Evolutionary conservation across 2,329 filamentous ascomycete species (phyloP).

Genomic region (Dactylonectria estremocensis): DNA sequence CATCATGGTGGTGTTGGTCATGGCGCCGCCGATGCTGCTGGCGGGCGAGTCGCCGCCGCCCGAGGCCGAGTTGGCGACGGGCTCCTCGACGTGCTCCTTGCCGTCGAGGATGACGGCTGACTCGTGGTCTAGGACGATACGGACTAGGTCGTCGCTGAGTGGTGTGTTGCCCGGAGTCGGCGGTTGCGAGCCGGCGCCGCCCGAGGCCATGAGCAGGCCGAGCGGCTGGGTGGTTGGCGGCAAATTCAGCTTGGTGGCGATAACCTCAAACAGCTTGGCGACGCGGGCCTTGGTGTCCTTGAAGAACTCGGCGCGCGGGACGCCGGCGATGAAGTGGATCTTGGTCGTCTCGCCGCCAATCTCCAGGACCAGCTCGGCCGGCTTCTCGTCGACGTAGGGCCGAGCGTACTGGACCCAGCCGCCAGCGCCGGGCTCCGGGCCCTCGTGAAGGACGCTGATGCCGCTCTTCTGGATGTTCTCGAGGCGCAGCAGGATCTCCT

Average conservation of each 20-base stretch:
- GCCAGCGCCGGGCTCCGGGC: constrained; percentile 50
- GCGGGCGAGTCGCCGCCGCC: constrained; percentile 45
- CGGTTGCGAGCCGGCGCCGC: constrained; percentile 73
- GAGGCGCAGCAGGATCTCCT: constrained; percentile 85
- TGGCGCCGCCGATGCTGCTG: constrained; percentile 45
- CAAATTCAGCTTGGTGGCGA: constrained; percentile 85
- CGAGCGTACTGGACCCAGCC: constrained; percentile 84
- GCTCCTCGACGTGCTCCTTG: constrained; percentile 56
- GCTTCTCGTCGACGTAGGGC: constrained; percentile 84
- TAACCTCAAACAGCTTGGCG: constrained; percentile 81
- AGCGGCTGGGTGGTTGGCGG: constrained; percentile 72
- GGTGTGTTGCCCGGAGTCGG: constrained; percentile 79
- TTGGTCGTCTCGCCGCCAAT: constrained; percentile 78
- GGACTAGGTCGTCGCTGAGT: constrained; percentile 79
- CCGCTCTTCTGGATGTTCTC: constrained; percentile 93
- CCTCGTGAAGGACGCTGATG: constrained; percentile 72
- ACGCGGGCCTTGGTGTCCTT: constrained; percentile 79
- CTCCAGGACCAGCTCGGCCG: constrained; percentile 84
- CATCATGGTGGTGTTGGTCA: neutral
- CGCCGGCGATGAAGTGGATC: constrained; percentile 62
- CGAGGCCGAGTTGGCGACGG: constrained; percentile 42
- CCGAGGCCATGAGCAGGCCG: constrained; percentile 77
- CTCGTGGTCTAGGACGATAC: constrained; percentile 73
- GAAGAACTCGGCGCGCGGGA: constrained; percentile 78
- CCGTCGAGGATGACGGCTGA: constrained; percentile 74